Conservation (phyloP, 208 protist genomes). For the Trypanosoma theileri region DNA sequence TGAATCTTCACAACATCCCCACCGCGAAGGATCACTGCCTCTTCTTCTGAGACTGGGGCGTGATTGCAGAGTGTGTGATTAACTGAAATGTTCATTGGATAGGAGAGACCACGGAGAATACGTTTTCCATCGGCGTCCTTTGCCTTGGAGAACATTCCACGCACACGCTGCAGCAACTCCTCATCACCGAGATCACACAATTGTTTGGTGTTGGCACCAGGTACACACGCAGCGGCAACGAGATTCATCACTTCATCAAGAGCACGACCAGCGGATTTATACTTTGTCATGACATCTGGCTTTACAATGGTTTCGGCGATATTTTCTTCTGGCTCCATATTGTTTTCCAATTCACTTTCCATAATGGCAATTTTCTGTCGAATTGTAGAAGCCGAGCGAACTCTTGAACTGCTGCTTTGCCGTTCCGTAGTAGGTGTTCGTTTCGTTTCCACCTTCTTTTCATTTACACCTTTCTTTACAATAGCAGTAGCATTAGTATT, state of each 20-base stretch:
- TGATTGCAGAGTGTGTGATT: constrained; percentile 97
- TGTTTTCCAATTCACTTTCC: constrained; percentile 58
- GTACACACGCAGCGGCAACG: constrained; percentile 57
- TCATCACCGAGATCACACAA: constrained; percentile 76
- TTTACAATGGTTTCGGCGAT: constrained; percentile 73
- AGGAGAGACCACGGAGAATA: constrained; percentile 92
- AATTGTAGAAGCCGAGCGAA: constrained; percentile 40
- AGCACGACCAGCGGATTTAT: constrained; percentile 90
- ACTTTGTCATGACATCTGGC: constrained; percentile 95
- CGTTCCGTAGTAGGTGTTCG: background rate
- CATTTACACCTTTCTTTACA: background rate
- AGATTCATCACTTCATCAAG: constrained; percentile 90
- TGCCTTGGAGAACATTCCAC: constrained; percentile 65
- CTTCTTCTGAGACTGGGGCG: constrained; percentile 84
- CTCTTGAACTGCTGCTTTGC: constrained; percentile 4
- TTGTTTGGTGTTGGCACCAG: constrained; percentile 72
- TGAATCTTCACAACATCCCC: constrained; percentile 98
- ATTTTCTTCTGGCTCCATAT: constrained; percentile 69
- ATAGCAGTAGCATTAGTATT: background rate
- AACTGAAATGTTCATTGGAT: constrained; percentile 97
- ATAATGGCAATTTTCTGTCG: constrained; percentile 50
- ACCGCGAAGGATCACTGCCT: constrained; percentile 66
- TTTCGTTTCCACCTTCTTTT: constrained; percentile 17
- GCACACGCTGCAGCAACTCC: constrained; percentile 45
- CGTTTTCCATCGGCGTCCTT: constrained; percentile 59